Percentiles rank a stretch among this genome's conserved stretches.
Evolutionary conservation across 164 flowering plant genomes (phyloP).

Genomic region (Amborella trichopoda): DNA sequence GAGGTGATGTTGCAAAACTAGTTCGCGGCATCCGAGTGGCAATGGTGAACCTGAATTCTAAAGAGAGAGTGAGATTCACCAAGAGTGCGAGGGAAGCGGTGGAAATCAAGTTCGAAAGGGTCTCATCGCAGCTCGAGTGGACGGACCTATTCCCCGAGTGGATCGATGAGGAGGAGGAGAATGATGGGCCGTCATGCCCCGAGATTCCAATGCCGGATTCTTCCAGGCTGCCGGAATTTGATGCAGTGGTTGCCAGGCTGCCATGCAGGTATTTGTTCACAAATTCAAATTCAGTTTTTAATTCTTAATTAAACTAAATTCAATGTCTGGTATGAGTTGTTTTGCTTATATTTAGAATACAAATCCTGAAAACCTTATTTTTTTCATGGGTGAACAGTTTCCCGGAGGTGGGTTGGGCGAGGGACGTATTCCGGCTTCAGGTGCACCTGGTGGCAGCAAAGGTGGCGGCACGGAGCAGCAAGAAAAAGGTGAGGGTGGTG

Average conservation of each 20-base stretch:
- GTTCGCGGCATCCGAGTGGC: not conserved
- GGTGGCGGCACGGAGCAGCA: conserved; percentile 28
- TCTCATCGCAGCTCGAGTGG: conserved; percentile 28
- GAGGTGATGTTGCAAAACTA: not conserved
- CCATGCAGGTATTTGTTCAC: no score
- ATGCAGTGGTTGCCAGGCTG: conserved; percentile 42
- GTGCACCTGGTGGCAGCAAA: conserved; percentile 62
- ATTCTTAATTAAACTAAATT: no score
- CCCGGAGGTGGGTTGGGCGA: conserved; percentile 16
- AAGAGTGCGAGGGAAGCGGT: conserved; percentile 8
- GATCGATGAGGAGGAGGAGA: conserved; percentile 46
- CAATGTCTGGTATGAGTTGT: no score
- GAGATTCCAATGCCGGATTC: conserved; percentile 54
- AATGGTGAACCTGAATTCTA: not conserved
- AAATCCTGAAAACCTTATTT: no score
- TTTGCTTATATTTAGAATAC: no score
- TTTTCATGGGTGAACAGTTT: no score
- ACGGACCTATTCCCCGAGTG: conserved; percentile 52
- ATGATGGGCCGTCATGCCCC: conserved; percentile 31
- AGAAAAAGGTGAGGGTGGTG: conserved; percentile 31
- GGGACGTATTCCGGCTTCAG: conserved; percentile 62
- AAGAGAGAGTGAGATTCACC: not conserved
- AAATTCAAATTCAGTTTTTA: no score
- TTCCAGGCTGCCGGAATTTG: conserved; percentile 26
- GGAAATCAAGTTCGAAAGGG: conserved; percentile 31